Evolutionary conservation across 768 basidiomycete genomes (phyloP), one percentile per base, ranked within the genome.

Genomic region (Calvatia gigantea): DNA sequence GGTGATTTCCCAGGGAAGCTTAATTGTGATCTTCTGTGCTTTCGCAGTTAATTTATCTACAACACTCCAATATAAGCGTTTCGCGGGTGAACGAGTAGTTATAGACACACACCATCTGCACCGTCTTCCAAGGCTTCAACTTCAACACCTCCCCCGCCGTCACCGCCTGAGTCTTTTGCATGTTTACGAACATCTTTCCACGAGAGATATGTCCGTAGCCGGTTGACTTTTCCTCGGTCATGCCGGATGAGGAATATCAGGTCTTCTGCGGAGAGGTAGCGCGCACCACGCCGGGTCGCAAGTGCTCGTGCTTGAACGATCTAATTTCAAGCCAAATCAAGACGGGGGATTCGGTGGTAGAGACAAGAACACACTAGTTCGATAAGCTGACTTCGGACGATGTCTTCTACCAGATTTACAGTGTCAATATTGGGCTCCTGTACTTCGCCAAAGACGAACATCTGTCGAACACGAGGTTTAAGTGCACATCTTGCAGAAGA

Each of bases 171-270:
- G 64, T 97, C 92, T 67, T 96, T 96, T 4, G 93, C 93, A 57
- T 93, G 91, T 64, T 96, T 97, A 12, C 95, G 83, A 15, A 98
- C 95, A 61, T 97, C 95, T 65, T 96, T 97, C 95, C 95, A 98
- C 0, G 91, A 92, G 21, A 98, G 80, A 65, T 97, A 98, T 8
- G 92, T 96, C 31, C 93, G 75, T 27, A 98, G 76, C 41, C 95
- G 80, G 71, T 97, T 96, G 59, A 98, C 92, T 69, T 96, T 97
- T 6, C 89, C 90, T 60, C 91, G 76, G 73, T 98, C 95, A 63
- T 96, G 89, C 4, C 95, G 86, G 64, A 98, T 94, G 65, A 97
- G 86, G 62, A 97, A 98, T 61, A 98, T 93, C 53, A 98, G 86
- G 69, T 98, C 95, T 69, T 98, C 95, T 0, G 94, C 89, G 2